These are phyloP conservation scores for Trichoderma atrobrunneum DNA, from an alignment of 2,329 filamentous ascomycete species.

Conservation along the genomic window DNA sequence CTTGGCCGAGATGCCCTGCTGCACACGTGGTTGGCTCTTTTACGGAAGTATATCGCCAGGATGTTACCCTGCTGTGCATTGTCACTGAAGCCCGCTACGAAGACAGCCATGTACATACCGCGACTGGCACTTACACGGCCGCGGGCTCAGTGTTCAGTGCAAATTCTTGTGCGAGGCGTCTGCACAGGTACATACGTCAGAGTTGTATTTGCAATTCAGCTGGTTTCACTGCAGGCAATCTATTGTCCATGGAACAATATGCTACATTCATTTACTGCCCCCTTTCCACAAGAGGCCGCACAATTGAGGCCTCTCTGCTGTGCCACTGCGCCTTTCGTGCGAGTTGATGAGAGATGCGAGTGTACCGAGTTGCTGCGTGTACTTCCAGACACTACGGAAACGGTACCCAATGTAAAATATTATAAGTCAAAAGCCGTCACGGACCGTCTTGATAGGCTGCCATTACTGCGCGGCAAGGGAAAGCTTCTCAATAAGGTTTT, in stretches of 20 bases:
- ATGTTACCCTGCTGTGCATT: neutral
- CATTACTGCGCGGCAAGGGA: neutral
- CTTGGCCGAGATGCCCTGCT: neutral
- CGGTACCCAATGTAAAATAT: too few relatives aligned
- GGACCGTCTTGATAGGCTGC: neutral
- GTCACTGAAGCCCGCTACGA: neutral
- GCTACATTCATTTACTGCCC: neutral
- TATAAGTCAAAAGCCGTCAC: neutral
- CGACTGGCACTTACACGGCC: neutral
- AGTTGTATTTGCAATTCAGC: neutral
- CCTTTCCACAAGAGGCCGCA: neutral
- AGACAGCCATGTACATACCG: neutral
- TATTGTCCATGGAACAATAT: neutral
- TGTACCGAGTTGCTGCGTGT: neutral
- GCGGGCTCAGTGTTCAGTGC: neutral
- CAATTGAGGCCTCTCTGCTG: neutral
- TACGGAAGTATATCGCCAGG: neutral
- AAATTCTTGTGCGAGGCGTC: neutral
- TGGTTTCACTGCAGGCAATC: constrained; percentile 6
- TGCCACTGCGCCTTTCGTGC: neutral
- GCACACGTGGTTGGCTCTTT: neutral
- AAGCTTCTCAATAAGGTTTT: constrained; percentile 4
- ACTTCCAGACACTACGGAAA: neutral
- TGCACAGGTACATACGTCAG: neutral
- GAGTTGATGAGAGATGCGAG: neutral